Conservation (phyloP, 495 filamentous ascomycete species). For the Penicillium robsamsonii region DNA sequence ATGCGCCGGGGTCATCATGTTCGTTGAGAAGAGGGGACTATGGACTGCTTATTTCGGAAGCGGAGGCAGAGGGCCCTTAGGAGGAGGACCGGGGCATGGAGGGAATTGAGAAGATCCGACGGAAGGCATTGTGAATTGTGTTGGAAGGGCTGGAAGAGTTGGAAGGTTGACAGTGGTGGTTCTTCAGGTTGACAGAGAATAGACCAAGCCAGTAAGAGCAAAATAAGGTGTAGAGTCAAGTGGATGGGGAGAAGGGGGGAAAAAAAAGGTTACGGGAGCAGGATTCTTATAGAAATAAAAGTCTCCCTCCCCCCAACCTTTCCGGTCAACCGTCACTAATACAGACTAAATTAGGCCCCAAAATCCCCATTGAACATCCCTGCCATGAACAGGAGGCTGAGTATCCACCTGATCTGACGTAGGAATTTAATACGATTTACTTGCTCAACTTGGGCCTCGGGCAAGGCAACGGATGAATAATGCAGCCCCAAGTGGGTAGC, state of each 20-base stretch:
- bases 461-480: constrained; percentile 16
- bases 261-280: constrained; percentile 12
- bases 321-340: constrained; percentile 15
- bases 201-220: constrained; percentile 11
- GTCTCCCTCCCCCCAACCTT: constrained; percentile 7
- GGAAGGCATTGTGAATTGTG: constrained; percentile 53
- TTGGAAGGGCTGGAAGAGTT: neutral
- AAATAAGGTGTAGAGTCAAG: neutral
- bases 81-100: constrained; percentile 82
- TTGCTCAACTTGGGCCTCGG: constrained; percentile 1
- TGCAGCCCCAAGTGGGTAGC: constrained; percentile 37
- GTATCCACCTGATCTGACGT: constrained; percentile 37
- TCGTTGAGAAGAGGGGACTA: constrained; percentile 31
- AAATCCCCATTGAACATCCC: constrained; percentile 29
- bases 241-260: constrained; percentile 9
- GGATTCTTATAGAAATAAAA: constrained; percentile 19
- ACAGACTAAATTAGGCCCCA: constrained; percentile 22
- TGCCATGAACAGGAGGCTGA: constrained; percentile 43
- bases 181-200: neutral
- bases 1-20: constrained; percentile 38
- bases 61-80: constrained; percentile 78
- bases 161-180: neutral
- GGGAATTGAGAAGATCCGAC: constrained; percentile 65
- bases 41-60: constrained; percentile 63
- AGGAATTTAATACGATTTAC: constrained; percentile 29